phyloP scores from a whole-genome alignment of 257 asterid species.

The Lithospermum erythrorhizon region DNA sequence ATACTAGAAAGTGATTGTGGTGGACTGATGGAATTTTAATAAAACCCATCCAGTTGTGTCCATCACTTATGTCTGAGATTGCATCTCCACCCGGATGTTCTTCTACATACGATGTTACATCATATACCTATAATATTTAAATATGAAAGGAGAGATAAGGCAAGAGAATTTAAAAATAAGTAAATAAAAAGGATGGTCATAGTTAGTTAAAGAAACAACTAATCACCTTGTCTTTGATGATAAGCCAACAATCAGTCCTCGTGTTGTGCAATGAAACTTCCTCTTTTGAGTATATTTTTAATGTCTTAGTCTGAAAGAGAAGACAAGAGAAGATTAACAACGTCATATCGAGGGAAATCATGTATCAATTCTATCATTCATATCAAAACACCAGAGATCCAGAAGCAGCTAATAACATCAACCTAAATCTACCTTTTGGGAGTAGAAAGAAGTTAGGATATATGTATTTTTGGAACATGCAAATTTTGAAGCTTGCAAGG shows the following conservation, averaged over 20 bases:
- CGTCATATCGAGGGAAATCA: neutral
- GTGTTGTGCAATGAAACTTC: slow-evolving; percentile 74
- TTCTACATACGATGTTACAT: slow-evolving; percentile 86
- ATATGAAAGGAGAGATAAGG: neutral
- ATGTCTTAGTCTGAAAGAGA: slow-evolving; percentile 26
- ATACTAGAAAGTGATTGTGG: neutral
- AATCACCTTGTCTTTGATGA: slow-evolving; percentile 75
- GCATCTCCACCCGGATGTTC: slow-evolving; percentile 99
- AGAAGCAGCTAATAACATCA: neutral
- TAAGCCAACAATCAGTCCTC: slow-evolving; percentile 92
- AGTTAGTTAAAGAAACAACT: neutral
- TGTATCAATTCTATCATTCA: neutral
- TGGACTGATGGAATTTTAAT: slow-evolving; percentile 22
- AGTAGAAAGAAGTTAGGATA: neutral
- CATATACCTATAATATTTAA: slow-evolving; percentile 51
- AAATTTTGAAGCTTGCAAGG: neutral
- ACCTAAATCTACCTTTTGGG: neutral
- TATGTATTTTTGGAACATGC: neutral
- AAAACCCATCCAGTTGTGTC: slow-evolving; percentile 91
- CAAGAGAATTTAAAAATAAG: neutral
- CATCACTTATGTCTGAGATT: slow-evolving; percentile 85
- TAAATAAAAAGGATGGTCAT: neutral
- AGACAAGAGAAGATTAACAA: neutral
- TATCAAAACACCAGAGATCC: neutral
- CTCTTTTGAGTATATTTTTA: slow-evolving; percentile 45